Conservation (phyloP, 345 rosid species). For the Syzygium jambos region DNA sequence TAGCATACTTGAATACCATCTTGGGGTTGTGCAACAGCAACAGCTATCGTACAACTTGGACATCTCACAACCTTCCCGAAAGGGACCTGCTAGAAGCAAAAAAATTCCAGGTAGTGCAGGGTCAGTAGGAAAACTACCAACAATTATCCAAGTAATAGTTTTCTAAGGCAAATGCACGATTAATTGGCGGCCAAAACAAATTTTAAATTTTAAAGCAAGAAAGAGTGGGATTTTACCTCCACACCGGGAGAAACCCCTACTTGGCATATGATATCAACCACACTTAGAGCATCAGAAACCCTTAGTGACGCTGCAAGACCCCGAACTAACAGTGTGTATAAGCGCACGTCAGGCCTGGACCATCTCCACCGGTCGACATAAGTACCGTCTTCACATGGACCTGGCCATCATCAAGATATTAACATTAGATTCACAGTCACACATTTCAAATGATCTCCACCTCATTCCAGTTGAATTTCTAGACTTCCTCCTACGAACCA, state of each 20-base stretch:
- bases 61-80: slow-evolving; percentile 93
- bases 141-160: neutral
- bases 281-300: slow-evolving; percentile 74
- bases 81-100: slow-evolving; percentile 51
- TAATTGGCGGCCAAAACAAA: neutral
- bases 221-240: slow-evolving; percentile 31
- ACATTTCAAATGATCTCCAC: neutral
- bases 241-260: slow-evolving; percentile 80
- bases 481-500: neutral
- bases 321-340: slow-evolving; percentile 51
- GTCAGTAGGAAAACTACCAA: neutral
- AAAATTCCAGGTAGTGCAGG: neutral
- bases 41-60: slow-evolving; percentile 73
- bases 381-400: slow-evolving; percentile 41
- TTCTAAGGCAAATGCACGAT: neutral
- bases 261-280: slow-evolving; percentile 65
- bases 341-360: slow-evolving; percentile 75
- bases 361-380: slow-evolving; percentile 68
- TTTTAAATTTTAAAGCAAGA: neutral
- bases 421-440: neutral
- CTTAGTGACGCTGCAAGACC: slow-evolving; percentile 70
- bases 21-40: slow-evolving; percentile 86
- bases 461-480: neutral
- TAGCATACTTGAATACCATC: slow-evolving; percentile 71
- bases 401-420: slow-evolving; percentile 14